A percentile compares a stretch with the other conserved stretches of the same genome.
phyloP scores from a whole-genome alignment of 495 filamentous ascomycete genomes.

The Glarea lozoyensis region DNA sequence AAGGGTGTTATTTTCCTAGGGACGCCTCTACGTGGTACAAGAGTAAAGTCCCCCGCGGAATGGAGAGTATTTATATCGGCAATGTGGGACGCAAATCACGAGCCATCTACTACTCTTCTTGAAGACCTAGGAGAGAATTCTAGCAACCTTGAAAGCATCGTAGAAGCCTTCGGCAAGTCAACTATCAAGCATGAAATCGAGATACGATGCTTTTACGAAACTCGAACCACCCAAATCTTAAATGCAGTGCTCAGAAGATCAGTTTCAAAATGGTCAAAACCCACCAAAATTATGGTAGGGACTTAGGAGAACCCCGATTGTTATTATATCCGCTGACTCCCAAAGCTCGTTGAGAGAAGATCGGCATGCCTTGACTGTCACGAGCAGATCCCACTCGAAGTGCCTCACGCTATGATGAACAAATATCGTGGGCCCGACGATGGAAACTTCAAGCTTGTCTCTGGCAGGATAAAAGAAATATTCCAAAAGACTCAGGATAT shows the following conservation, averaged over 20 bases:
- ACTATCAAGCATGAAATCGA: background rate
- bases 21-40: background rate
- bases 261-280: background rate
- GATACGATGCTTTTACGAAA: conserved; percentile 2
- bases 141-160: background rate
- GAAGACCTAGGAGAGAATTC: background rate
- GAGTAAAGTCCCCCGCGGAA: background rate
- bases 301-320: background rate
- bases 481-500: background rate
- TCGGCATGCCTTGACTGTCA: background rate
- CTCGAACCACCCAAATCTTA: background rate
- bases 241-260: too few species aligned
- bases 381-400: background rate
- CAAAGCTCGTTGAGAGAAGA: background rate
- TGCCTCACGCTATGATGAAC: background rate
- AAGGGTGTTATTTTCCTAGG: conserved; percentile 13
- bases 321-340: background rate
- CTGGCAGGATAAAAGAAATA: background rate
- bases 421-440: background rate
- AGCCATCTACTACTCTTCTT: background rate
- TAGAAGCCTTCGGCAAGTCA: background rate
- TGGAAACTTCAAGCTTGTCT: background rate
- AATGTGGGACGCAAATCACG: background rate
- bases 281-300: background rate
- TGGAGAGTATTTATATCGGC: background rate